Evolutionary conservation across 371 early-diverging fungal genomes (phyloP).

Genomic region (Mycotypha africana): DNA sequence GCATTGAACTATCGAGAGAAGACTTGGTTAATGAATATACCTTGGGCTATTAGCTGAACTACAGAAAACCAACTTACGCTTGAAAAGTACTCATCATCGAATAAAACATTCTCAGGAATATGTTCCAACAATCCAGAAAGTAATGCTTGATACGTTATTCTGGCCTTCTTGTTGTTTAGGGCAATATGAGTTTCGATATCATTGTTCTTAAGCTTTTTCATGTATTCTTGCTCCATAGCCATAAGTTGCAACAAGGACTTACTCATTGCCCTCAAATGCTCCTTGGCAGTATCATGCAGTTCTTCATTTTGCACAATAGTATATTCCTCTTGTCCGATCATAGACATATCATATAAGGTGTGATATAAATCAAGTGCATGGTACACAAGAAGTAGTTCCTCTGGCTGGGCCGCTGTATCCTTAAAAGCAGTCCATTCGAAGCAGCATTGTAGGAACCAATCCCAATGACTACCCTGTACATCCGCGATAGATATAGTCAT

Average conservation of each 20-base stretch:
- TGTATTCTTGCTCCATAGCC: constrained; percentile 13
- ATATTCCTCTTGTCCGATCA: not conserved
- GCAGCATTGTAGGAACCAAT: constrained; percentile 41
- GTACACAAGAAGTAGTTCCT: constrained; percentile 14
- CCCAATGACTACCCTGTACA: constrained; percentile 53
- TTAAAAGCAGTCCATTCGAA: constrained; percentile 33
- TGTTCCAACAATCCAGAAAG: constrained; percentile 23
- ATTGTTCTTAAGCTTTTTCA: no score
- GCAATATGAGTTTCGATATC: constrained; percentile 4
- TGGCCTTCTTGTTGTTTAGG: constrained; percentile 3
- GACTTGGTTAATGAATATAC: no score
- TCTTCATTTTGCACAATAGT: no score
- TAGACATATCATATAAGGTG: not conserved
- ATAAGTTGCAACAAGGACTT: constrained; percentile 14
- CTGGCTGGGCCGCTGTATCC: constrained; percentile 15
- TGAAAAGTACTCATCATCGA: constrained; percentile 14
- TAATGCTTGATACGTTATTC: constrained; percentile 24
- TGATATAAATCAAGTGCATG: constrained; percentile 12
- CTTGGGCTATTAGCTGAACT: not conserved
- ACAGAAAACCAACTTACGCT: constrained; percentile 11
- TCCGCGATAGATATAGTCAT: constrained; percentile 46
- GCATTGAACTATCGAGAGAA: constrained; percentile 11
- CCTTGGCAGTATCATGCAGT: constrained; percentile 3
- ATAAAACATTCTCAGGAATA: constrained; percentile 26
- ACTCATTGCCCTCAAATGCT: constrained; percentile 4